These are phyloP conservation scores for Eucalyptus polyanthemos DNA, from an alignment of 345 rosid species.

Conservation along the genomic window DNA sequence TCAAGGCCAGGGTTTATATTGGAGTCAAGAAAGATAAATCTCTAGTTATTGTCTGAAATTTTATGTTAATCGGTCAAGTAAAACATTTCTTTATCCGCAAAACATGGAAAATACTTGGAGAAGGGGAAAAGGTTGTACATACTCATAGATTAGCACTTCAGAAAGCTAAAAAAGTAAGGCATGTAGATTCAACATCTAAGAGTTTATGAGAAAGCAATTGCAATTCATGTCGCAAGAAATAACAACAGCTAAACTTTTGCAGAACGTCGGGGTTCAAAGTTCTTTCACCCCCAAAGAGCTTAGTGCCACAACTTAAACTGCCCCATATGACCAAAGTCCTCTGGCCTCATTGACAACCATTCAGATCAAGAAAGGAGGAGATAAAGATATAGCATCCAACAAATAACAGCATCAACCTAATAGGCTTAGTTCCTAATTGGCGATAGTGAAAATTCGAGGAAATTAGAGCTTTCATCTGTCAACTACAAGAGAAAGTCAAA, in stretches of 20 bases:
- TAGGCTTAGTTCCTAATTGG: background rate
- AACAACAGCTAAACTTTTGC: background rate
- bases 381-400: background rate
- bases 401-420: background rate
- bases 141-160: background rate
- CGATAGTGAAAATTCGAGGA: background rate
- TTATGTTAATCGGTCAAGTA: background rate
- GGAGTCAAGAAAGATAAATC: background rate
- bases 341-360: background rate
- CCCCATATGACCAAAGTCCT: background rate
- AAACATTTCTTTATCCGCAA: background rate
- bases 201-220: background rate
- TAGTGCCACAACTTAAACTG: background rate
- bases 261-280: background rate
- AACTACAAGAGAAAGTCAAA: background rate
- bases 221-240: background rate
- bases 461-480: background rate
- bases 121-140: background rate
- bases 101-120: background rate
- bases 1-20: background rate
- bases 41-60: background rate
- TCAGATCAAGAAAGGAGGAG: background rate
- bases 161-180: background rate
- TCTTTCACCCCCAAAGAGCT: background rate
- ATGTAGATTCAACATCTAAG: background rate